Conservation (phyloP, 306 rosid genomes). For the Adenanthera pavonina region DNA sequence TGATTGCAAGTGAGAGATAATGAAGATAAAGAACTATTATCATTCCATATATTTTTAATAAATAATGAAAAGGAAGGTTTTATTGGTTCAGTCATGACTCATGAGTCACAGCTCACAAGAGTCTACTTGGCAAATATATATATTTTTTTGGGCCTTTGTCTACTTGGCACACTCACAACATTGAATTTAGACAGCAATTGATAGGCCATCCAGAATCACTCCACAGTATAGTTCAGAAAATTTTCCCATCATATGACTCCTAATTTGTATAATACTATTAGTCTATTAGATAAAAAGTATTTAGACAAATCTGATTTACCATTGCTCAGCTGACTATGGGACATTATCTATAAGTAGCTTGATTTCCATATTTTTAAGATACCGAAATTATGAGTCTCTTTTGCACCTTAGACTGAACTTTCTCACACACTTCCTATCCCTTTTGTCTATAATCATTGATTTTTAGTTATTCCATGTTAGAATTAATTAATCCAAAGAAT, state of each 20-base stretch:
- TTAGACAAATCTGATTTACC: background rate
- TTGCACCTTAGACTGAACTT: background rate
- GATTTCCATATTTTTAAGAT: background rate
- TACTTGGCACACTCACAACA: slow-evolving; percentile 43
- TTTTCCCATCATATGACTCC: slow-evolving; percentile 42
- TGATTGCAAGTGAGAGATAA: slow-evolving; percentile 58
- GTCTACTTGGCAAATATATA: slow-evolving; percentile 40
- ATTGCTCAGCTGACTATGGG: background rate
- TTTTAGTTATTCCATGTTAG: slow-evolving; percentile 6
- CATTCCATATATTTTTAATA: slow-evolving; percentile 5
- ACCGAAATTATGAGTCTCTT: background rate
- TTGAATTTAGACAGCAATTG: slow-evolving; percentile 44
- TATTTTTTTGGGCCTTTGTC: background rate
- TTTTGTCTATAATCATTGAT: slow-evolving; percentile 19
- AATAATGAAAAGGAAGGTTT: slow-evolving; percentile 29
- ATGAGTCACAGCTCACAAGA: background rate
- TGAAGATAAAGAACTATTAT: slow-evolving; percentile 52
- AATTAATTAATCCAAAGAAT: background rate
- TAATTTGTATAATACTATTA: background rate
- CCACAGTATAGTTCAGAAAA: slow-evolving; percentile 28
- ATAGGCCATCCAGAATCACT: slow-evolving; percentile 34
- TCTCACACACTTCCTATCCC: background rate
- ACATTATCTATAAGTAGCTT: background rate
- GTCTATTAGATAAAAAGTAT: background rate
- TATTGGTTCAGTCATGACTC: slow-evolving; percentile 7